Evolutionary conservation across 129 eudicot species (phyloP), one percentile per base, ranked within the genome.

Genomic region (Ambrosia artemisiifolia): DNA sequence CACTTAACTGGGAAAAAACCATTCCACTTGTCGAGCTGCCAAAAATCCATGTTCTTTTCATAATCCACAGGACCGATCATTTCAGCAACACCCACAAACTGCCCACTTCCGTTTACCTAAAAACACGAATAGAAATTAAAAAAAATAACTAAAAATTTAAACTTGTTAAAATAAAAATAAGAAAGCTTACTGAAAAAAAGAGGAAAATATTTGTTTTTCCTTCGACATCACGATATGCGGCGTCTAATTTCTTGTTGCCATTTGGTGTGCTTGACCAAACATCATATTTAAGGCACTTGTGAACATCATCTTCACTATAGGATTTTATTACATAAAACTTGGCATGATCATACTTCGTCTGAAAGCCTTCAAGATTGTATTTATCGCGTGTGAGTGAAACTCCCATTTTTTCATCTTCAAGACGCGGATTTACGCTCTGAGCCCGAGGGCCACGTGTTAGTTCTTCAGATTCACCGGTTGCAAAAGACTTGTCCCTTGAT

Each of bases 241-340:
- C 79, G 77, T 89, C 92, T 24, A 93, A 73, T 53, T 93, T 93
- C 77, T 80, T 93, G 56, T 93, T 93, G 19, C 98, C 98, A 69
- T 85, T 87, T 7, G 96, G 90, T n/a, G 98, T 93, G 71, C 98
- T 93, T 1, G 98, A 89, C 98, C 96, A 93, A 76, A 93, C 98
- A 65, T 87, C 81, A 53, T 89, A 93, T 53, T 93, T 93, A n/a
- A 93, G 77, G 63, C 90, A 79, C 77, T 87, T 93, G 73, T 93
- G 98, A 33, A 89, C 70, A 40, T 93, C 98, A 63, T 87, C 98
- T 83, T 93, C 96, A 61, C 98, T 93, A 66, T 84, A 93, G 2
- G 98, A 93, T 75, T 93, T 93, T 33, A 93, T 89, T 11, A 89
- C 90, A 54, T 47, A 93, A 19, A 89, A 93, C 80, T 93, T 89